A percentile compares a stretch with the other conserved stretches of the same genome.
phyloP scores from a whole-genome alignment of 495 filamentous ascomycete species.

The Echria macrotheca region DNA sequence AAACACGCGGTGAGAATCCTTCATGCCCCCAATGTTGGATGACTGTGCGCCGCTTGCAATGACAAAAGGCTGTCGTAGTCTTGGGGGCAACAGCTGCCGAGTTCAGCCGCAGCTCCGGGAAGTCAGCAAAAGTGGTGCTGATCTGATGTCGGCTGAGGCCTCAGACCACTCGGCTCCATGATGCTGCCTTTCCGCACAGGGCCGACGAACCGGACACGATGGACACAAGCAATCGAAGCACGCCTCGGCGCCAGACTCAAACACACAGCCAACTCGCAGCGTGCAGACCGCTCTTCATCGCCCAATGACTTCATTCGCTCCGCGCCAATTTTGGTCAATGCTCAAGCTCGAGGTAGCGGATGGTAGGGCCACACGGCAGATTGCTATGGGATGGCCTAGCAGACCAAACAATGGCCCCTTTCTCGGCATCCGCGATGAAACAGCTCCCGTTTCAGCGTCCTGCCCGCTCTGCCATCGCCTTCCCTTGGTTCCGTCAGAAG shows the following conservation, averaged over 20 bases:
- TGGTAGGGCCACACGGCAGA: neutral
- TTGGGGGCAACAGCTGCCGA: too few relatives aligned
- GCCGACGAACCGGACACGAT: conserved; percentile 10
- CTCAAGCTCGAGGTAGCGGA: neutral
- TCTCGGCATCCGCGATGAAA: conserved; percentile 20
- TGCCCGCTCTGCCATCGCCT: too few relatives aligned
- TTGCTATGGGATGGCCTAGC: neutral
- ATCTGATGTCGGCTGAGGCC: too few relatives aligned
- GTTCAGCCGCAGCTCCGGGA: neutral
- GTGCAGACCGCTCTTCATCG: conserved; percentile 7
- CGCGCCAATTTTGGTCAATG: conserved; percentile 5
- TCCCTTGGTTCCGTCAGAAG: neutral
- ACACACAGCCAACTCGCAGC: neutral
- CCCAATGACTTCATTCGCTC: conserved; percentile 9
- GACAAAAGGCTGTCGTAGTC: too few relatives aligned
- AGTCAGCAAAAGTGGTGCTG: neutral
- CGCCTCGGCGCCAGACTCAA: conserved; percentile 3
- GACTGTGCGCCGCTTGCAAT: too few relatives aligned
- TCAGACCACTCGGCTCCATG: neutral
- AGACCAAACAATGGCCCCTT: conserved; percentile 5
- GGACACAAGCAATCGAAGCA: neutral
- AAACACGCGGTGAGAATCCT: too few relatives aligned
- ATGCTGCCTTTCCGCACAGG: neutral
- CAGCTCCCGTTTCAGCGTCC: conserved; percentile 22
- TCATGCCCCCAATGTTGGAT: too few relatives aligned